phyloP scores from a whole-genome alignment of 1,284 basidiomycete genomes.

The Tilletia horrida region DNA sequence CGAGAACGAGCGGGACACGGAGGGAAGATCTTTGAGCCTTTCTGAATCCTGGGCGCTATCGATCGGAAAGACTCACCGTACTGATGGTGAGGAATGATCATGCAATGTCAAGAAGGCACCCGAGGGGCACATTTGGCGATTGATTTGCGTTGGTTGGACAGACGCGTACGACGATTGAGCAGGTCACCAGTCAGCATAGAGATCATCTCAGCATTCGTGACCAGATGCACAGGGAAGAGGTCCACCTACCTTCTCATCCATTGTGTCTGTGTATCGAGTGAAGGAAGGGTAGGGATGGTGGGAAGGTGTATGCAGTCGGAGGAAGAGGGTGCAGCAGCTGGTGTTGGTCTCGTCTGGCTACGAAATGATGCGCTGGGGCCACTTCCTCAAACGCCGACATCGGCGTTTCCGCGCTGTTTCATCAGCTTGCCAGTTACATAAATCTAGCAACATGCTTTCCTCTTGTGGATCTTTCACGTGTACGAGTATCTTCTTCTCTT shows the following conservation, averaged over 20 bases:
- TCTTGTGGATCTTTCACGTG: too few relatives aligned
- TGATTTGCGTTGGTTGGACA: background rate
- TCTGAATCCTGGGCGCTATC: background rate
- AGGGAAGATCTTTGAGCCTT: background rate
- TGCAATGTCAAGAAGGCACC: background rate
- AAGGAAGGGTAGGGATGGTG: too few relatives aligned
- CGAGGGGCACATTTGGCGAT: background rate
- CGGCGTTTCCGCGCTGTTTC: too few relatives aligned
- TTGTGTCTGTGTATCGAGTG: background rate
- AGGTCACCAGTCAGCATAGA: background rate
- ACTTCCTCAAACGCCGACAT: too few relatives aligned
- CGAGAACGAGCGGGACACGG: background rate
- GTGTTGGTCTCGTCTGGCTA: too few relatives aligned
- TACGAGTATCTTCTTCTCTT: too few relatives aligned
- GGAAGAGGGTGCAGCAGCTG: too few relatives aligned
- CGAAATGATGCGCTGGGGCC: too few relatives aligned
- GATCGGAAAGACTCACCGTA: background rate
- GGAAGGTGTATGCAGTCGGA: too few relatives aligned
- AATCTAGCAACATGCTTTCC: too few relatives aligned
- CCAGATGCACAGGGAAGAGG: background rate
- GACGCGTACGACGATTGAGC: background rate
- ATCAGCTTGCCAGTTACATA: too few relatives aligned
- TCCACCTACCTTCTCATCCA: constrained; percentile 12
- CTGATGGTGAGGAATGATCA: background rate
- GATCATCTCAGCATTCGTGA: background rate